Evolutionary conservation across 2,329 filamentous ascomycete species (phyloP).

Genomic region (Monilinia fructicola): DNA sequence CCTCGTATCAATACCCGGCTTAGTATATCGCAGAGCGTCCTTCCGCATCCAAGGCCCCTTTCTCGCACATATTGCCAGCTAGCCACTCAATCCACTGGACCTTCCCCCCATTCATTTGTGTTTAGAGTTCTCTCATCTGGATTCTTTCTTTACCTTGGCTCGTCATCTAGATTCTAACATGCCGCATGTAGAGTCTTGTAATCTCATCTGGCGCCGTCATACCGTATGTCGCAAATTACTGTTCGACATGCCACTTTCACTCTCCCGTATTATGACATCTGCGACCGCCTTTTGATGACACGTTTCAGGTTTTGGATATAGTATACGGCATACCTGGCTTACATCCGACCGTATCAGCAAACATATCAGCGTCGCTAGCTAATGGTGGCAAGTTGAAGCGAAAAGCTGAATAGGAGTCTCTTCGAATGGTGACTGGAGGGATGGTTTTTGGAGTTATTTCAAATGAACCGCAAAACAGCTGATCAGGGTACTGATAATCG

Average conservation of each 20-base stretch:
- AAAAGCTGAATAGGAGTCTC: neutral
- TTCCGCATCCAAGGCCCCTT: too few species aligned
- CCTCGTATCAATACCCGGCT: too few species aligned
- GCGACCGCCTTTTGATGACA: neutral
- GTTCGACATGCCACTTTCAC: neutral
- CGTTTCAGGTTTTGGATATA: neutral
- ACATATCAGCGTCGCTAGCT: neutral
- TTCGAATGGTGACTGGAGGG: neutral
- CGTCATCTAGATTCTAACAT: neutral
- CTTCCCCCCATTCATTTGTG: too few species aligned
- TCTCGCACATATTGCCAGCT: too few species aligned
- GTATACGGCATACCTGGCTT: too few species aligned
- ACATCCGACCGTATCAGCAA: neutral
- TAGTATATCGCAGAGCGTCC: too few species aligned
- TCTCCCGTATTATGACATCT: too few species aligned
- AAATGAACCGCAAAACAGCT: neutral
- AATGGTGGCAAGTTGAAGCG: neutral
- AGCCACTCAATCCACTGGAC: too few species aligned
- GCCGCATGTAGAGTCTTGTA: too few species aligned
- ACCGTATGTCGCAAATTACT: neutral
- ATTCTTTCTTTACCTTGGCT: too few species aligned
- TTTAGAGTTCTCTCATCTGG: neutral
- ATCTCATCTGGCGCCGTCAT: neutral
- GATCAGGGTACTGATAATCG: neutral
- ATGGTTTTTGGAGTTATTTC: neutral